These are phyloP conservation scores for Metschnikowia sp. DNA, from an alignment of 805 yeast species.

Conservation along the genomic window DNA sequence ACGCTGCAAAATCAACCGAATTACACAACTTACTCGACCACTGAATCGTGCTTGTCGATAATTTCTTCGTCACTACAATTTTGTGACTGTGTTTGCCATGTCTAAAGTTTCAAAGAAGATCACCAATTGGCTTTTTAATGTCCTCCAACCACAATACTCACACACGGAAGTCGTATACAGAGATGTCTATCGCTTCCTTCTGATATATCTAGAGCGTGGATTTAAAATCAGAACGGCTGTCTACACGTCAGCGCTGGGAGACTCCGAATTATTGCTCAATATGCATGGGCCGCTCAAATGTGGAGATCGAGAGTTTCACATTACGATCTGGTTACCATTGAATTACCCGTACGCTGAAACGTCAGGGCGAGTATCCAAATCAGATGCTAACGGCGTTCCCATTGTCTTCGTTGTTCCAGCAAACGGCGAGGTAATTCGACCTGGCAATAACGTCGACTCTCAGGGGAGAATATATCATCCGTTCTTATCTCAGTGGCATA, in stretches of 20 bases:
- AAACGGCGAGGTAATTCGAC: constrained; percentile 43
- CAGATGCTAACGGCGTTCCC: constrained; percentile 49
- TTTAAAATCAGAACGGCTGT: constrained; percentile 68
- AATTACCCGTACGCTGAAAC: constrained; percentile 51
- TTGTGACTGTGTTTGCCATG: constrained; percentile 11
- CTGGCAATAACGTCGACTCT: constrained; percentile 65
- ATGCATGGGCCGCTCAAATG: constrained; percentile 53
- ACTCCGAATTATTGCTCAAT: constrained; percentile 55
- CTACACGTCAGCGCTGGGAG: constrained; percentile 52
- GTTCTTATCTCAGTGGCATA: constrained; percentile 55
- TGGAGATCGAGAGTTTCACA: constrained; percentile 36
- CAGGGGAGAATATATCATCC: constrained; percentile 76
- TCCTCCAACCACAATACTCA: constrained; percentile 49
- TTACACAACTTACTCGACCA: too few relatives aligned
- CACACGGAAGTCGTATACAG: constrained; percentile 59
- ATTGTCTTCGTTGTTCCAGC: constrained; percentile 59
- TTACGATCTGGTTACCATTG: constrained; percentile 75
- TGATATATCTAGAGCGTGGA: constrained; percentile 39
- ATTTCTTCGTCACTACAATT: too few relatives aligned
- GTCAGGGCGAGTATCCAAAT: neutral
- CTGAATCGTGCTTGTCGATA: too few relatives aligned
- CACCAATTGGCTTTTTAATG: constrained; percentile 39
- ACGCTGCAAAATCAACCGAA: too few relatives aligned
- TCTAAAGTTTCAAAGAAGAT: constrained; percentile 29
- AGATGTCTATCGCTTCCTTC: constrained; percentile 57